Conservation (phyloP, 192 early-diverging fungal species). For the Backusella psychrophila region DNA sequence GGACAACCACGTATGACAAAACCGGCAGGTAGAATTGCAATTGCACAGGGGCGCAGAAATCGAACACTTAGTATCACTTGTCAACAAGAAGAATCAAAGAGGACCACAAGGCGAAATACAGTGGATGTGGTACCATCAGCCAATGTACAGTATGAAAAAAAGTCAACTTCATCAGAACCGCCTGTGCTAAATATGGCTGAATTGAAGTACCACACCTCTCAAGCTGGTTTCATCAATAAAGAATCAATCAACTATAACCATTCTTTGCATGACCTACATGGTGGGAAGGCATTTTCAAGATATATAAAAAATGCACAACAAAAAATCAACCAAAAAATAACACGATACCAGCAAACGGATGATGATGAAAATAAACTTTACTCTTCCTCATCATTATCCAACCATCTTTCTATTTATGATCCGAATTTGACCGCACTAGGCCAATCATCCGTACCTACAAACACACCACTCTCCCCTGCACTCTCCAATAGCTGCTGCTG, state of each 20-base stretch:
- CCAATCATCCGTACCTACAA: constrained; percentile 38
- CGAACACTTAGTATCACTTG: constrained; percentile 33
- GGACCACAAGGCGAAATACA: not conserved
- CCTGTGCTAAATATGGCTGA: constrained; percentile 18
- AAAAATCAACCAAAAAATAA: constrained; percentile 32
- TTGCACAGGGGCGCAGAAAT: constrained; percentile 73
- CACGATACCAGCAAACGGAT: not conserved
- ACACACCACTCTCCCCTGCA: constrained; percentile 26
- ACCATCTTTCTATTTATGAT: constrained; percentile 32
- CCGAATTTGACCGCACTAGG: constrained; percentile 32
- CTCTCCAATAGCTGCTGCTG: constrained; percentile 11
- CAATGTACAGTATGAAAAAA: constrained; percentile 19
- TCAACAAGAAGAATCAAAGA: not conserved
- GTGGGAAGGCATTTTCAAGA: constrained; percentile 67
- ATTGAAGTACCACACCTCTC: not conserved
- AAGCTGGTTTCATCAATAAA: constrained; percentile 32
- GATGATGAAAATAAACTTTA: not conserved
- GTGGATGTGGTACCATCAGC: constrained; percentile 12
- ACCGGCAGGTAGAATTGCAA: constrained; percentile 66
- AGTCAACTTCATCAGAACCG: constrained; percentile 18
- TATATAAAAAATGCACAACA: constrained; percentile 39
- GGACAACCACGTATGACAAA: constrained; percentile 69
- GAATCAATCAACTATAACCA: constrained; percentile 36
- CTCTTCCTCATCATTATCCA: not conserved
- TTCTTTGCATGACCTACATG: constrained; percentile 68